Base-by-base conservation (phyloP, 108 stramenopile genomes). In the Nitzschia sp. region DNA sequence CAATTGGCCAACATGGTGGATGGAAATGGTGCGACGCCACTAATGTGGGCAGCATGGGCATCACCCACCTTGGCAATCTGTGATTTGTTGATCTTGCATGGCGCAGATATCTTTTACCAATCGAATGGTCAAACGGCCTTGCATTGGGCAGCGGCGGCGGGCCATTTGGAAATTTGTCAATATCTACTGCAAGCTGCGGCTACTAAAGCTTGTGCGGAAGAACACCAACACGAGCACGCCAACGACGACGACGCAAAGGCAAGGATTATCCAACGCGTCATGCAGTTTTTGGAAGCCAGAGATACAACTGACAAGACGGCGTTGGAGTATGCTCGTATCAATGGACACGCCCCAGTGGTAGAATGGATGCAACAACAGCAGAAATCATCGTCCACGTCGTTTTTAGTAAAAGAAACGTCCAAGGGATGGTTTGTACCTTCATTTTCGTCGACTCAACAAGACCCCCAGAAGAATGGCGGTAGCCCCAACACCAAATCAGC, bases 41-140 rank as follows among this genome's bases (percentile, higher is more conserved):
- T 78, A 6, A 73, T 72, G 71, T 78, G 59, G 54, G 77, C 77
- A 11, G 42, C 54, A 15, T 78, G 71, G 71, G 71, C 70, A 8
- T n/a, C n/a, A n/a, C 63, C 63, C 0, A 72, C 46, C 46, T 47
- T 72, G 15, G 59, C 72, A 19, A 49, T 78, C 46, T 62, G 38
- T n/a, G 64, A 78, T 33, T 64, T 78, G n/a, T 65, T 78, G 29
- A 11, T 73, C 18, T 8, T 27, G 1, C 47, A 72, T 49, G 61
- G 47, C 31, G 77, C 71, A 8, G 77, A 78, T 34, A 33, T 36
- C 5, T 38, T 35, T 13, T 11, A 24, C 27, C 17, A 8, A 8
- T 19, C 4, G 19, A 19, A 51, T 51, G 28, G 49, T 48, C 29
- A 49, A 27, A 65, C 25, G 3, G 64, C 48, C 29, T 9, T 49